Percentiles rank a stretch among this genome's conserved stretches.
Conservation (phyloP, 805 yeast genomes). For the Blastobotrys chiropterorum region DNA sequence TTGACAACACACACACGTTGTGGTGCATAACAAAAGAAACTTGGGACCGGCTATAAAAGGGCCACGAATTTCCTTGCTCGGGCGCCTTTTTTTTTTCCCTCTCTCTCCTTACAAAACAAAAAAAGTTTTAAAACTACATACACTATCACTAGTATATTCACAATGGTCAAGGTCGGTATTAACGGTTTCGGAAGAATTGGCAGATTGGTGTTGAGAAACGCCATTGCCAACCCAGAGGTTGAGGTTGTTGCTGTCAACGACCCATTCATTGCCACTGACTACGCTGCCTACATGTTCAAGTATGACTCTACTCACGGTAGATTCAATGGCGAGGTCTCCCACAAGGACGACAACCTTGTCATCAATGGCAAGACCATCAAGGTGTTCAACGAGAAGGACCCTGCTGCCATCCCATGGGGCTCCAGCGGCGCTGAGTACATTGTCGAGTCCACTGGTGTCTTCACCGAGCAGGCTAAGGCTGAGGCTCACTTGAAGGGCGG, state of each 20-base stretch:
- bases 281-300: slow-evolving; percentile 93
- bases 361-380: slow-evolving; percentile 63
- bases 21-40: neutral
- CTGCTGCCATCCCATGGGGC: slow-evolving; percentile 86
- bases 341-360: slow-evolving; percentile 51
- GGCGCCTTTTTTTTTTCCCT: neutral
- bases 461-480: slow-evolving; percentile 77
- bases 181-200: slow-evolving; percentile 96
- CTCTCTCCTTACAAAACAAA: neutral
- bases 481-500: slow-evolving; percentile 81
- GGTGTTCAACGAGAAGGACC: slow-evolving; percentile 78
- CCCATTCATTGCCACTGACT: slow-evolving; percentile 84
- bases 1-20: neutral
- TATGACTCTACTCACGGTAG: slow-evolving; percentile 91
- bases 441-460: slow-evolving; percentile 92
- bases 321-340: slow-evolving; percentile 66
- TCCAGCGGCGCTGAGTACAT: slow-evolving; percentile 74
- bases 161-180: slow-evolving; percentile 64
- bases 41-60: neutral
- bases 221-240: slow-evolving; percentile 65
- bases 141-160: slow-evolving; percentile 1
- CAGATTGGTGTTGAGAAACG: slow-evolving; percentile 79
- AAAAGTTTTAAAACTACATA: neutral
- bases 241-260: slow-evolving; percentile 84
- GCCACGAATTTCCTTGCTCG: slow-evolving; percentile 3